phyloP scores from a whole-genome alignment of 192 early-diverging fungal genomes.

The Powellomyces hirtus region DNA sequence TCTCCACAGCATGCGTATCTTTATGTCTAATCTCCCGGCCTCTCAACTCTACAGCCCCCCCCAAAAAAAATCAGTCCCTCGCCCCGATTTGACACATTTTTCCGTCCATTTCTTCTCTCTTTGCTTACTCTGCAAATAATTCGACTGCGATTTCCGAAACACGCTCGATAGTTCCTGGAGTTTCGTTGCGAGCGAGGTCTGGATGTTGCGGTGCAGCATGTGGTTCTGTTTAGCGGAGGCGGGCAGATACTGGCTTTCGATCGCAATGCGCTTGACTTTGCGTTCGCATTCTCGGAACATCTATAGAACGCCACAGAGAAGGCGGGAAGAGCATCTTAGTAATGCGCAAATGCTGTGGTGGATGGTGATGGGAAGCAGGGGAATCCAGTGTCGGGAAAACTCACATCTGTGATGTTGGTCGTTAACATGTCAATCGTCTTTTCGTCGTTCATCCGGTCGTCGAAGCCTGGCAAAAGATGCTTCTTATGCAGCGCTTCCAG shows the following conservation, averaged over 20 bases:
- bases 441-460: slow-evolving; percentile 69
- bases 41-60: slow-evolving; percentile 32
- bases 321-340: too few species aligned
- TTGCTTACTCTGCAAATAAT: slow-evolving; percentile 78
- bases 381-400: background rate
- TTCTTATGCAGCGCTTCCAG: slow-evolving; percentile 83
- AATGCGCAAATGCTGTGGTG: too few species aligned
- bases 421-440: slow-evolving; percentile 79
- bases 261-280: slow-evolving; percentile 72
- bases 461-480: slow-evolving; percentile 90
- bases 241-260: slow-evolving; percentile 35
- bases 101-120: background rate
- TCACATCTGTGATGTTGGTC: slow-evolving; percentile 77
- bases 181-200: slow-evolving; percentile 81
- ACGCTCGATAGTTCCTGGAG: slow-evolving; percentile 78
- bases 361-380: background rate
- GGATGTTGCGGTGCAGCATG: slow-evolving; percentile 80
- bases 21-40: slow-evolving; percentile 40
- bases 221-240: slow-evolving; percentile 46
- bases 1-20: slow-evolving; percentile 31
- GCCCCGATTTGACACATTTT: too few species aligned
- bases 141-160: slow-evolving; percentile 87
- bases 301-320: too few species aligned
- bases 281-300: slow-evolving; percentile 81
- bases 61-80: background rate